These are phyloP conservation scores for Nemania sp. DNA, from an alignment of 2,329 filamentous ascomycete species.

Conservation along the genomic window DNA sequence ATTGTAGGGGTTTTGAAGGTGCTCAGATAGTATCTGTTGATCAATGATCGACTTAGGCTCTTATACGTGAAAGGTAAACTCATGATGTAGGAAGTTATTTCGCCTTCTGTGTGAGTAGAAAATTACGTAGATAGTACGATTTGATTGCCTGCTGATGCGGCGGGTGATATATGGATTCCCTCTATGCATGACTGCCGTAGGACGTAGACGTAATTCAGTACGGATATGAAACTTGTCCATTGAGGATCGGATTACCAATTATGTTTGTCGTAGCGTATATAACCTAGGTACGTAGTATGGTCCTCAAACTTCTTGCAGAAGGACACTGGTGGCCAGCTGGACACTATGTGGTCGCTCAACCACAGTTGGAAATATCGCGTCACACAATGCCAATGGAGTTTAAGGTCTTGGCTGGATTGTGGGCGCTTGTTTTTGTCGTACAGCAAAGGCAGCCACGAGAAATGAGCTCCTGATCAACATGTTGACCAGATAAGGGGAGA, in stretches of 20 bases:
- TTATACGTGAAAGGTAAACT: background rate
- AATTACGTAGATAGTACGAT: background rate
- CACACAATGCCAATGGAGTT: background rate
- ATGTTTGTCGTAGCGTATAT: background rate
- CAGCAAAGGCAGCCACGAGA: background rate
- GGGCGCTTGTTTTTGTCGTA: slow-evolving; percentile 6
- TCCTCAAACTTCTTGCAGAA: background rate
- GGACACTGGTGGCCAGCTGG: background rate
- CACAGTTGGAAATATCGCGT: background rate
- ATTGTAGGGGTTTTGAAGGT: background rate
- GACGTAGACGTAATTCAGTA: slow-evolving; percentile 17
- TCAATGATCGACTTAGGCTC: background rate
- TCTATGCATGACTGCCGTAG: background rate
- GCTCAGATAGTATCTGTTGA: background rate
- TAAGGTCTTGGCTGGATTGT: background rate
- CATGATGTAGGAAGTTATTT: background rate
- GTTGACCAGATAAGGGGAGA: background rate
- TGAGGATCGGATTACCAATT: background rate
- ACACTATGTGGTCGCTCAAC: background rate
- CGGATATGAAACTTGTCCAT: background rate
- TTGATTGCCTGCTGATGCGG: background rate
- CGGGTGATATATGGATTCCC: background rate
- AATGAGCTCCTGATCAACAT: background rate
- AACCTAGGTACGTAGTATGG: background rate
- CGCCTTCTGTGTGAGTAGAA: background rate